Evolutionary conservation across 768 basidiomycete species (phyloP), one percentile per base, ranked within the genome.

Genomic region (Trametes elegans): DNA sequence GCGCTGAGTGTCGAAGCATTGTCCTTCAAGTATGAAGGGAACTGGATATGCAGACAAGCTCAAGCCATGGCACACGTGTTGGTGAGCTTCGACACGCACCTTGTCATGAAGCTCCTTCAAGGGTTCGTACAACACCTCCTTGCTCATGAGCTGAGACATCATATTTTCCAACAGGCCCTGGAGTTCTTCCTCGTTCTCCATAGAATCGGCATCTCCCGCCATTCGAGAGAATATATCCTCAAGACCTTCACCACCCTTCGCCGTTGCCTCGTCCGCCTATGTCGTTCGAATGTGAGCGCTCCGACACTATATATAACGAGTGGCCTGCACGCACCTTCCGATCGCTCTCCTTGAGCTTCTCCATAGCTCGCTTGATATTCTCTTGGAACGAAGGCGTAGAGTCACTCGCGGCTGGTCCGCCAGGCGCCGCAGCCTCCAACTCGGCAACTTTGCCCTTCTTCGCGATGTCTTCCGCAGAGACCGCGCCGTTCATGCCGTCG

Each of bases 71-170:
- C 8, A 1, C 14, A 23, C 14, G 34, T 29, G 13, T n/a, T 35
- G 32, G 21, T 3, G 24, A 41, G n/a, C 31, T 39, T 44, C 27
- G 26, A 31, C 19, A 60, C 77, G 28, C 57, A 87, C 90, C 67
- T 87, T 86, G 14, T 85, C 81, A 14, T 77, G 71, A 19, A 96
- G 70, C 65, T 96, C 93, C 61, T 88, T 90, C 53, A 95, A 66
- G 0, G 93, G 93, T 40, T 93, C 90, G 60, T 93, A 87, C n/a
- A 95, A 71, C 3, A 93, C 75, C 0, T 91, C 88, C 64, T 90
- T 88, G 72, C 79, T 81, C 84, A 92, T 85, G 23, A 93, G 75
- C 68, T 87, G 82, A 19, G 78, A 73, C 89, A 93, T 90, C 82
- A 95, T 88, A 23, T 68, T 79, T 67, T 94, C 90, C 8, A 96